phyloP scores from a whole-genome alignment of 2,329 filamentous ascomycete genomes.

The Chaetomiaceae sp. region DNA sequence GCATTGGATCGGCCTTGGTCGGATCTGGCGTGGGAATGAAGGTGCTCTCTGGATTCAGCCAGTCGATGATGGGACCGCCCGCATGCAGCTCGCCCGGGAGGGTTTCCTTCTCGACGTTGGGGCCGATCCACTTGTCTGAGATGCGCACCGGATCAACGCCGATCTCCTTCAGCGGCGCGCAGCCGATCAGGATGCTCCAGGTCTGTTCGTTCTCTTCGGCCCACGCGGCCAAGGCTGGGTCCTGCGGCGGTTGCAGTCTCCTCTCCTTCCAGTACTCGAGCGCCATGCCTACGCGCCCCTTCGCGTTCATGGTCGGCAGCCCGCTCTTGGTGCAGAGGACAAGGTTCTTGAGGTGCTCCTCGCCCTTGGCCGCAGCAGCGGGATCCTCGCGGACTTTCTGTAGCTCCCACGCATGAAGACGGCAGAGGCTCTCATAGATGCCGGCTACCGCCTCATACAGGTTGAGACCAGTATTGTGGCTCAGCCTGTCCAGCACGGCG shows the following conservation, averaged over 20 bases:
- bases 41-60: constrained; percentile 66
- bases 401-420: constrained; percentile 67
- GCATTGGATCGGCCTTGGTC: constrained; percentile 19
- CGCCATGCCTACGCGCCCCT: constrained; percentile 61
- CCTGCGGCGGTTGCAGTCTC: constrained; percentile 41
- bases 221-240: constrained; percentile 34
- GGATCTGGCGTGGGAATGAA: constrained; percentile 40
- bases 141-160: constrained; percentile 60
- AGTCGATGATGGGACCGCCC: constrained; percentile 51
- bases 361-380: constrained; percentile 39
- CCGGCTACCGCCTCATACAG: constrained; percentile 74
- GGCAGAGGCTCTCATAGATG: constrained; percentile 64
- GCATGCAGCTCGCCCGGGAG: constrained; percentile 40
- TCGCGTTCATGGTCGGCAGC: constrained; percentile 64
- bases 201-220: constrained; percentile 43
- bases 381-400: constrained; percentile 50
- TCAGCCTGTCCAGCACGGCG: constrained; percentile 66
- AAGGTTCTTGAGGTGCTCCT: constrained; percentile 47
- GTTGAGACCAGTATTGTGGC: constrained; percentile 62
- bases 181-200: constrained; percentile 66
- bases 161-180: constrained; percentile 43
- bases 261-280: constrained; percentile 74
- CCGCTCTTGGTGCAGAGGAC: constrained; percentile 68
- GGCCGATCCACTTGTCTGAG: constrained; percentile 69
- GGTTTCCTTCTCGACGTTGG: constrained; percentile 56